Evolutionary conservation across 2,329 filamentous ascomycete species (phyloP).

Genomic region (Penicillium sp.): DNA sequence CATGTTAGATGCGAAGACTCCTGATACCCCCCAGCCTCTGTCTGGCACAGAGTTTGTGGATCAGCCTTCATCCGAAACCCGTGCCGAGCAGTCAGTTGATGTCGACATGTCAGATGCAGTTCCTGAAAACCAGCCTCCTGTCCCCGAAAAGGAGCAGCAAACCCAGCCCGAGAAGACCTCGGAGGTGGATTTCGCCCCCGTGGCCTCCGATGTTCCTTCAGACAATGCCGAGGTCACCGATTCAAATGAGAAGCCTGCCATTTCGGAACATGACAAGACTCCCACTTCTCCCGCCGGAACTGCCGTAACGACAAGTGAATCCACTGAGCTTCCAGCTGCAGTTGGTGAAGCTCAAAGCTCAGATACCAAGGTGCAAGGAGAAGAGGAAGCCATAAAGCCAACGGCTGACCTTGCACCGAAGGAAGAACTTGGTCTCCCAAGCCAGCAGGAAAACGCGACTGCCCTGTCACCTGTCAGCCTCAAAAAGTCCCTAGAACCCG

Average conservation of each 20-base stretch:
- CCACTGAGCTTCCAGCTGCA: background rate
- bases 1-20: constrained; percentile 46
- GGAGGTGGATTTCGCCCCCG: constrained; percentile 16
- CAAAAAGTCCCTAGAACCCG: background rate
- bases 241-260: background rate
- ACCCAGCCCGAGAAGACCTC: background rate
- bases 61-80: constrained; percentile 14
- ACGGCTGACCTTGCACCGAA: background rate
- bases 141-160: constrained; percentile 2
- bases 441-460: background rate
- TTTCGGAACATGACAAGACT: background rate
- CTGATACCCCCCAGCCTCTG: constrained; percentile 37
- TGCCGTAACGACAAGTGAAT: background rate
- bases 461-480: background rate
- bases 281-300: background rate
- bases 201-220: constrained; percentile 6
- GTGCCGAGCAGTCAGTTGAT: constrained; percentile 18
- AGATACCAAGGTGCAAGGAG: background rate
- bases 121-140: constrained; percentile 10
- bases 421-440: constrained; percentile 3
- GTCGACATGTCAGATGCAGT: constrained; percentile 21
- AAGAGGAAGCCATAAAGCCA: background rate
- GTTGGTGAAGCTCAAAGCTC: constrained; percentile 7
- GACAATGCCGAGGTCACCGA: constrained; percentile 3
- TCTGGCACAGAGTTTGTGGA: constrained; percentile 22